Evolutionary conservation across 106 monocot genomes (phyloP).

Genomic region (Phalaenopsis equestris): DNA sequence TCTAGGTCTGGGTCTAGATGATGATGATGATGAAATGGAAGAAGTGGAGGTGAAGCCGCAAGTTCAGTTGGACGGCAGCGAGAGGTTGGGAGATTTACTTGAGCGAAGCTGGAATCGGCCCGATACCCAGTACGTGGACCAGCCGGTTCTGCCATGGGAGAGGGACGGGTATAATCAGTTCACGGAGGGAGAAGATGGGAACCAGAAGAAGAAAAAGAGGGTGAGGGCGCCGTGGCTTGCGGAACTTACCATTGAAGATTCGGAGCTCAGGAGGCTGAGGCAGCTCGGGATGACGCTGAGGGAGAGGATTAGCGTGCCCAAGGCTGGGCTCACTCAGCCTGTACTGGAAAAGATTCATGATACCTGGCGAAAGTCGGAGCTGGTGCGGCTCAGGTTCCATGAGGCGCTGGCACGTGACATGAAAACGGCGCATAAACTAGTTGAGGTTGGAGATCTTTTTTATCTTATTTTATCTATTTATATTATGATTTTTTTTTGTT

Average conservation of each 20-base stretch:
- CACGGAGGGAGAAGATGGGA: slow-evolving; percentile 12
- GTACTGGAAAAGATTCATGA: slow-evolving; percentile 80
- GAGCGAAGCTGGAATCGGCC: slow-evolving; percentile 79
- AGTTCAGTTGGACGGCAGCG: slow-evolving; percentile 25
- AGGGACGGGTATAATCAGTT: slow-evolving; percentile 22
- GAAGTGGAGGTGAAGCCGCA: background rate
- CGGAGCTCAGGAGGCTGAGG: slow-evolving; percentile 76
- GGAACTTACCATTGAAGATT: slow-evolving; percentile 83
- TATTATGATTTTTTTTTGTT: background rate
- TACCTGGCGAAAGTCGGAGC: slow-evolving; percentile 74
- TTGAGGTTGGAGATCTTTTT: slow-evolving; percentile 56
- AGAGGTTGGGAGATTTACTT: slow-evolving; percentile 62
- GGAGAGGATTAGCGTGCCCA: slow-evolving; percentile 77
- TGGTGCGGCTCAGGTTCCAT: slow-evolving; percentile 86
- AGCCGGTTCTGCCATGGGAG: slow-evolving; percentile 66
- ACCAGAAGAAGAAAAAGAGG: slow-evolving; percentile 40
- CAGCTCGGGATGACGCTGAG: slow-evolving; percentile 53
- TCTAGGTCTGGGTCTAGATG: slow-evolving; percentile 48
- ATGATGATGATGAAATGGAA: slow-evolving; percentile 25
- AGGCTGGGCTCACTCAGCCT: slow-evolving; percentile 82
- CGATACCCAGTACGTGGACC: slow-evolving; percentile 13
- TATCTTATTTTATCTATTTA: background rate
- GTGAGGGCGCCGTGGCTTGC: slow-evolving; percentile 80
- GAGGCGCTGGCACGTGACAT: slow-evolving; percentile 87
- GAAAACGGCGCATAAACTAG: slow-evolving; percentile 90